Evolutionary conservation across 305 asterid species (phyloP).

Genomic region (Petunia hybrid): DNA sequence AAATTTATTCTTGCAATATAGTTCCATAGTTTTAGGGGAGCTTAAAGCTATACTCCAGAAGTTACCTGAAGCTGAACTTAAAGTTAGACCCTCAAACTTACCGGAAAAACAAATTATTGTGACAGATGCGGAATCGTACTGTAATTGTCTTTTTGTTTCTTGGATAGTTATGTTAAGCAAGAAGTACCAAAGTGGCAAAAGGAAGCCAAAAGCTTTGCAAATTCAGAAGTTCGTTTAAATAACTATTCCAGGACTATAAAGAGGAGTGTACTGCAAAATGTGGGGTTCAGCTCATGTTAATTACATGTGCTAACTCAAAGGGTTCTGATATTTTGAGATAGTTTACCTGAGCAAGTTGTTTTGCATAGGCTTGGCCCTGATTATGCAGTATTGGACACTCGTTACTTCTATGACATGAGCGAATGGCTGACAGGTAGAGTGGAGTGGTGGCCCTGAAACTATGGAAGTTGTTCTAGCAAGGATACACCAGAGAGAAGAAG

Average conservation of each 20-base stretch:
- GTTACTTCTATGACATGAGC: constrained; percentile 12
- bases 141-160: background rate
- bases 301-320: constrained; percentile 6
- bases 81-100: no score
- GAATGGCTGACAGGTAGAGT: constrained; percentile 70
- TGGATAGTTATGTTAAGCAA: background rate
- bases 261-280: background rate
- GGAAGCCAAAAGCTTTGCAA: constrained; percentile 12
- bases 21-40: background rate
- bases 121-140: background rate
- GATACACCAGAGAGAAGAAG: constrained; percentile 92
- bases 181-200: background rate
- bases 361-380: background rate
- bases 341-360: background rate
- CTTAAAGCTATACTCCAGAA: background rate
- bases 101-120: background rate
- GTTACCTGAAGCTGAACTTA: background rate
- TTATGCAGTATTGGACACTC: background rate
- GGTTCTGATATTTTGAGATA: constrained; percentile 16
- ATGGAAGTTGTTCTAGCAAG: constrained; percentile 72
- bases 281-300: background rate
- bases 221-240: background rate
- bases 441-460: constrained; percentile 85
- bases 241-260: background rate
- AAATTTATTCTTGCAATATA: background rate